phyloP scores from a whole-genome alignment of 2,329 filamentous ascomycete genomes.

The Bipolaris victoriae region DNA sequence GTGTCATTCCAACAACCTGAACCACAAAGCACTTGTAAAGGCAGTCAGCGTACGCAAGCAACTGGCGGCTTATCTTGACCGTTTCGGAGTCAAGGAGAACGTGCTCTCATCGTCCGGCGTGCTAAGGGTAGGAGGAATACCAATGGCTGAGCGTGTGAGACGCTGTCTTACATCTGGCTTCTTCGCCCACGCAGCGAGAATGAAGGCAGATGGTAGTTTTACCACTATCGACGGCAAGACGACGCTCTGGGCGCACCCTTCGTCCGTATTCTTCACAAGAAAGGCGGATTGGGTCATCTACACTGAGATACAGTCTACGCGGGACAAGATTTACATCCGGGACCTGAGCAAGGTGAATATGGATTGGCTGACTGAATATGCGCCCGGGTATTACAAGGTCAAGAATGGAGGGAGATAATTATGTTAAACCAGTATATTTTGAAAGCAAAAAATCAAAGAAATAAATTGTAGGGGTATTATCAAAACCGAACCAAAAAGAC shows the following conservation, averaged over 20 bases:
- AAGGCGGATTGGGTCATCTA: conserved; percentile 98
- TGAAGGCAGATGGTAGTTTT: conserved; percentile 93
- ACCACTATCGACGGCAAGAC: conserved; percentile 81
- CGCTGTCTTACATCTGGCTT: conserved; percentile 88
- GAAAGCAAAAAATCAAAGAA: not conserved
- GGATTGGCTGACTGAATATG: conserved; percentile 89
- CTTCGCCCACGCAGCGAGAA: conserved; percentile 90
- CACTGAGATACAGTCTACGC: conserved; percentile 88
- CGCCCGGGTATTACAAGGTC: conserved; percentile 66
- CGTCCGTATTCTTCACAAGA: conserved; percentile 91
- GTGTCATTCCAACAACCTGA: conserved; percentile 85
- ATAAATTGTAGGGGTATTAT: conserved; percentile 4
- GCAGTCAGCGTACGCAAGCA: conserved; percentile 88
- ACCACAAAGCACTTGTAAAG: conserved; percentile 81
- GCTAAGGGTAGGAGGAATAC: conserved; percentile 50
- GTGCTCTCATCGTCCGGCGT: conserved; percentile 54
- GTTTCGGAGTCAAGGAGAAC: conserved; percentile 71
- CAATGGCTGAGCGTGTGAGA: conserved; percentile 74
- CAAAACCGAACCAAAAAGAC: not conserved
- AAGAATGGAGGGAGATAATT: conserved; percentile 26
- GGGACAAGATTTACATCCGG: conserved; percentile 85
- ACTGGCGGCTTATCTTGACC: conserved; percentile 83
- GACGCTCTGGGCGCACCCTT: conserved; percentile 85
- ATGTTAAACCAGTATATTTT: not conserved
- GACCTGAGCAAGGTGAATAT: conserved; percentile 95